These are phyloP conservation scores for Rhizophora mangle DNA, from an alignment of 345 rosid genomes.

Conservation along the genomic window DNA sequence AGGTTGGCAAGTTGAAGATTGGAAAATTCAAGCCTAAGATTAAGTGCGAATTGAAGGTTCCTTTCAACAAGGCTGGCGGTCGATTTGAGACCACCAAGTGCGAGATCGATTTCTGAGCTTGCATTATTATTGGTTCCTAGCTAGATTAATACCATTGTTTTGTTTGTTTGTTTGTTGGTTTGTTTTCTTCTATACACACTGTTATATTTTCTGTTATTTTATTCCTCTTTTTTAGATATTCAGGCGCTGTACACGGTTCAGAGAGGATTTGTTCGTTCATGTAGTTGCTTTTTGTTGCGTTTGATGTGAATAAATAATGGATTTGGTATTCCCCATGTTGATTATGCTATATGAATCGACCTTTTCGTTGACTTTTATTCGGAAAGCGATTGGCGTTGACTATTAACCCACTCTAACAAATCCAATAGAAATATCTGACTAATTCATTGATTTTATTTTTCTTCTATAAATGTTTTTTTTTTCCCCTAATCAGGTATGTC, in stretches of 20 bases:
- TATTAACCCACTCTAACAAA: not conserved
- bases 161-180: not conserved
- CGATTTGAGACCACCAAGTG: conserved; percentile 39
- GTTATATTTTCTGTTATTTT: too few species aligned
- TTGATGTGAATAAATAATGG: not conserved
- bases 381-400: not conserved
- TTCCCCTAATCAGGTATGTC: too few species aligned
- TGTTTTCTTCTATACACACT: not conserved
- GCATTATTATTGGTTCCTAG: not conserved
- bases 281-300: too few species aligned
- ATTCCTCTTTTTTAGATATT: too few species aligned
- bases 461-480: not conserved
- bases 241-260: too few species aligned
- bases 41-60: conserved; percentile 60
- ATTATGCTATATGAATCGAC: not conserved
- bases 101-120: conserved; percentile 39
- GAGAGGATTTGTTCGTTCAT: too few species aligned
- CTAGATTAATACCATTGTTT: not conserved
- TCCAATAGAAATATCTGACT: too few species aligned
- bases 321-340: not conserved
- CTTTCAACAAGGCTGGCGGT: conserved; percentile 33
- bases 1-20: conserved; percentile 50
- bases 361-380: not conserved
- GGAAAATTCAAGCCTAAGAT: conserved; percentile 49
- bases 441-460: not conserved